Conservation (phyloP, 495 filamentous ascomycete genomes). For the Penicillium simplicissimum region DNA sequence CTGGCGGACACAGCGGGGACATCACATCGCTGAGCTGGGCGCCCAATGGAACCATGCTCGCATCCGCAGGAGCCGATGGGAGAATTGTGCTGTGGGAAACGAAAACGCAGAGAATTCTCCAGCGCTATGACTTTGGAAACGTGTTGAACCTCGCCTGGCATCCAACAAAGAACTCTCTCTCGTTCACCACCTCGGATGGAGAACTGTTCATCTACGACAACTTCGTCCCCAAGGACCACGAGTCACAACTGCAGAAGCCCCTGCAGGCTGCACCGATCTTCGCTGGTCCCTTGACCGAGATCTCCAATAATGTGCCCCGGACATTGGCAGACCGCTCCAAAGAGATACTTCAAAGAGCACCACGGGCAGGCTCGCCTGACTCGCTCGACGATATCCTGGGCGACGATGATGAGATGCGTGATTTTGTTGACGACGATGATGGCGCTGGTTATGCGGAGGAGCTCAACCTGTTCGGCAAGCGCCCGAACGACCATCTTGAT, state of each 20-base stretch:
- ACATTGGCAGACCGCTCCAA: conserved; percentile 58
- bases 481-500: conserved; percentile 55
- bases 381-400: conserved; percentile 61
- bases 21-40: conserved; percentile 91
- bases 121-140: conserved; percentile 70
- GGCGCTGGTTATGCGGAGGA: conserved; percentile 80
- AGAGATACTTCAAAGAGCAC: conserved; percentile 43
- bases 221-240: conserved; percentile 69
- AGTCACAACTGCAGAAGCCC: conserved; percentile 57
- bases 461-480: conserved; percentile 62
- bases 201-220: conserved; percentile 86
- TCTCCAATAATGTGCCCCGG: conserved; percentile 61
- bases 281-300: conserved; percentile 73
- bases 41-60: conserved; percentile 86
- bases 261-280: conserved; percentile 83
- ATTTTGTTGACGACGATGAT: conserved; percentile 93
- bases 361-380: conserved; percentile 52
- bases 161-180: conserved; percentile 79
- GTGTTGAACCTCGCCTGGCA: conserved; percentile 90
- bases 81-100: conserved; percentile 87
- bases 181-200: conserved; percentile 87
- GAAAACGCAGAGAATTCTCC: conserved; percentile 71
- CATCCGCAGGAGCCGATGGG: conserved; percentile 78
- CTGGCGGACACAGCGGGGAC: conserved; percentile 77
- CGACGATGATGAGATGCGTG: conserved; percentile 58